Conservation (phyloP, 2,329 filamentous ascomycete species). For the Penicillium digitatum region DNA sequence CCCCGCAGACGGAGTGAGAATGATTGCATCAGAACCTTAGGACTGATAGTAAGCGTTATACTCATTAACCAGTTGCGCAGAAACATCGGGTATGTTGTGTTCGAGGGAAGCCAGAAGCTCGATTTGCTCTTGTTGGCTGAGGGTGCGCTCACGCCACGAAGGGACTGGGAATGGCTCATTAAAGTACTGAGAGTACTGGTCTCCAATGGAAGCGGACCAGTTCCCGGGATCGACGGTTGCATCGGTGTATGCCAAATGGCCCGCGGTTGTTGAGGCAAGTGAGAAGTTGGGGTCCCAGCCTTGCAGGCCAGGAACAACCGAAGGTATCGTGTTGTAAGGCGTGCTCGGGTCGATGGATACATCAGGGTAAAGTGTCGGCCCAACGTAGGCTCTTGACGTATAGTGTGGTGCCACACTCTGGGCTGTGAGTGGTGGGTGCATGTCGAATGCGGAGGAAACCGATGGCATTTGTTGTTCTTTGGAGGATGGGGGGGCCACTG, state of each 20-base stretch:
- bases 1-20: background rate
- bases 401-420: slow-evolving; percentile 18
- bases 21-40: slow-evolving; percentile 10
- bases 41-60: slow-evolving; percentile 43
- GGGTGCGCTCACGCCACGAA: slow-evolving; percentile 57
- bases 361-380: slow-evolving; percentile 24
- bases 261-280: slow-evolving; percentile 36
- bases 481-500: slow-evolving; percentile 15
- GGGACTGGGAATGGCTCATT: slow-evolving; percentile 45
- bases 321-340: slow-evolving; percentile 40
- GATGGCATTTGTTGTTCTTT: slow-evolving; percentile 18
- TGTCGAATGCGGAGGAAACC: slow-evolving; percentile 8
- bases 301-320: slow-evolving; percentile 38
- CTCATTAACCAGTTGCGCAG: slow-evolving; percentile 38
- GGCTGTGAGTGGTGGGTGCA: slow-evolving; percentile 18
- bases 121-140: slow-evolving; percentile 75
- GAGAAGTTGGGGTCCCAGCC: slow-evolving; percentile 43
- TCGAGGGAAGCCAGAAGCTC: slow-evolving; percentile 80
- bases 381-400: slow-evolving; percentile 20
- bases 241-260: slow-evolving; percentile 35
- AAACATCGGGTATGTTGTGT: slow-evolving; percentile 49
- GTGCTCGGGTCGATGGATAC: slow-evolving; percentile 37
- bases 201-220: slow-evolving; percentile 44
- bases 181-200: slow-evolving; percentile 48
- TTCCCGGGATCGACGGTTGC: slow-evolving; percentile 39